Evolutionary conservation across 2,329 filamentous ascomycete genomes (phyloP).

Genomic region (Aulographum hederae): DNA sequence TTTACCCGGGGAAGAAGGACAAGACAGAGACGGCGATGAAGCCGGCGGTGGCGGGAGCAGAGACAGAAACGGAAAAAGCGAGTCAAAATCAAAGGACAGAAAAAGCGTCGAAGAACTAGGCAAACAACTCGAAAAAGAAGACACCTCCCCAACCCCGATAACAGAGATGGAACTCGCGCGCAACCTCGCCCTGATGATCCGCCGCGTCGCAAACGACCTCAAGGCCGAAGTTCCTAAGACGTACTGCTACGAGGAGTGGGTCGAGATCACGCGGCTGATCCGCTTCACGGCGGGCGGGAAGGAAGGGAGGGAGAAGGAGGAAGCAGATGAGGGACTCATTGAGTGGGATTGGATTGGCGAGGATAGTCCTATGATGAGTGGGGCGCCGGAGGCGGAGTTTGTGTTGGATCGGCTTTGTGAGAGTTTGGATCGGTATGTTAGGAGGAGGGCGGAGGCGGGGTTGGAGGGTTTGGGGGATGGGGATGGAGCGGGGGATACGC

Average conservation of each 20-base stretch:
- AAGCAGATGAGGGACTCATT: constrained; percentile 39
- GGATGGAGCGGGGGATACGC: too few relatives aligned
- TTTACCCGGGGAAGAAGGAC: too few relatives aligned
- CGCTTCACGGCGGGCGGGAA: constrained; percentile 24
- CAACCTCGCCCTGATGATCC: constrained; percentile 51
- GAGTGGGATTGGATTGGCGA: constrained; percentile 61
- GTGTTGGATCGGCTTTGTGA: constrained; percentile 47
- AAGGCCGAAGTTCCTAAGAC: constrained; percentile 36
- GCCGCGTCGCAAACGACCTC: constrained; percentile 44
- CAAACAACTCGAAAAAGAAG: constrained; percentile 12
- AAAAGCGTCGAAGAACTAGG: constrained; percentile 27
- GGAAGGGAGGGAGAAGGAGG: constrained; percentile 14
- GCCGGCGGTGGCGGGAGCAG: constrained; percentile 4
- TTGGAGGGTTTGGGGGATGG: too few relatives aligned
- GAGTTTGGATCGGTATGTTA: constrained; percentile 29
- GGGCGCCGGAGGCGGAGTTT: constrained; percentile 46
- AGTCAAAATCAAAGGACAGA: too few relatives aligned
- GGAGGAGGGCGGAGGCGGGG: neutral
- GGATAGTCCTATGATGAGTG: constrained; percentile 46
- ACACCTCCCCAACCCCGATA: constrained; percentile 17
- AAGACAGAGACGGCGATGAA: too few relatives aligned
- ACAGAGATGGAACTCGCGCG: constrained; percentile 40
- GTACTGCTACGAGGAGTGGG: constrained; percentile 76
- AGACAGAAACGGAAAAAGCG: constrained; percentile 22
- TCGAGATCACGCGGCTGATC: constrained; percentile 63